phyloP scores from a whole-genome alignment of 2,329 filamentous ascomycete genomes.

The Trichophyton mentagrophytes region DNA sequence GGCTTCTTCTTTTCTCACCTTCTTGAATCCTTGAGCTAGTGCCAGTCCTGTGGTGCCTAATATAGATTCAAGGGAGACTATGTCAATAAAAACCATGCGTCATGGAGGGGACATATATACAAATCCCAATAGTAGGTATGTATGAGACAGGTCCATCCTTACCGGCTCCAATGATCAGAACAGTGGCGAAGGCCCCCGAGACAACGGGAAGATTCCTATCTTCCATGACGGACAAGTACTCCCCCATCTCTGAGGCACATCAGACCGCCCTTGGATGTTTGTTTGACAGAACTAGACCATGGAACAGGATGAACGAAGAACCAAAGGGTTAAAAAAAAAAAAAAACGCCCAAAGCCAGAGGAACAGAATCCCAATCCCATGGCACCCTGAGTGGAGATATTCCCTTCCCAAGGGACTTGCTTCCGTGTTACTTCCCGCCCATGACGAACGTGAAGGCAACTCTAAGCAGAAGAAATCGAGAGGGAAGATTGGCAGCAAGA shows the following conservation, averaged over 20 bases:
- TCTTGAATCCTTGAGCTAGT: constrained; percentile 31
- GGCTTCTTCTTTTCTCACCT: constrained; percentile 16
- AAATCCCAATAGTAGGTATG: neutral
- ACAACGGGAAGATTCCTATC: neutral
- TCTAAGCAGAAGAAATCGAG: neutral
- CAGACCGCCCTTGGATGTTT: neutral
- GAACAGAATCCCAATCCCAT: neutral
- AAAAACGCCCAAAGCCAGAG: neutral
- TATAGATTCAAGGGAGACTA: neutral
- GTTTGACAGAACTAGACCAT: neutral
- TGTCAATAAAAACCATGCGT: constrained; percentile 2
- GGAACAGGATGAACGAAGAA: too few relatives aligned
- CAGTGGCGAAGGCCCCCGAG: neutral
- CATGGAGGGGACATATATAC: neutral
- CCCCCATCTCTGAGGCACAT: neutral
- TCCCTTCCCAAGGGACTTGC: neutral
- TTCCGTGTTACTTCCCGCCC: neutral
- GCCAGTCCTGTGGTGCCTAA: constrained; percentile 32
- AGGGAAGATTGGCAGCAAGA: neutral
- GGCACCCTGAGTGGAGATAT: neutral
- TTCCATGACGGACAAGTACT: neutral
- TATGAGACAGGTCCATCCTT: neutral
- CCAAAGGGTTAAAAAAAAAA: neutral
- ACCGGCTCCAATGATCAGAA: constrained; percentile 6
- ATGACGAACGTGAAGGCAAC: neutral